Base-by-base conservation (phyloP, 345 rosid genomes). In the Camelina neglecta region DNA sequence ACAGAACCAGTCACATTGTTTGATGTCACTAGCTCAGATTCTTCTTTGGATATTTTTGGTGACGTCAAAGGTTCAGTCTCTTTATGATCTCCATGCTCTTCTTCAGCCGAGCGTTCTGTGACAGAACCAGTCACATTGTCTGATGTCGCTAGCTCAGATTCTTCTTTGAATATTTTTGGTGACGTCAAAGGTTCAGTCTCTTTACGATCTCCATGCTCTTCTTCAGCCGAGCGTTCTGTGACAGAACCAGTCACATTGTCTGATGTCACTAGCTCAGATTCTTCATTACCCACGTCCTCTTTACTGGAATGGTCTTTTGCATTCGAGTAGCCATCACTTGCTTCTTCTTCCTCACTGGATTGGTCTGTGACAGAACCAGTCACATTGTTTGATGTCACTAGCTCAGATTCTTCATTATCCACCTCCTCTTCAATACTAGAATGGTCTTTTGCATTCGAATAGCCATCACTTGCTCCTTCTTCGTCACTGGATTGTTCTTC, bases 401-500 rank as follows among this genome's bases (percentile, higher is more conserved):
- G 63, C 18, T 72, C 35, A 16, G 78, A 60, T 11, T 54, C 77
- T 60, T 4, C 53, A 29, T 29, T 29, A 12, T 59, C 20, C 15
- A 11, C 65, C 23, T 67, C 70, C 47, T 78, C 81, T 67, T 35
- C 70, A 44, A 53, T 39, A 67, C 70, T 67, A 6, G 77, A 60
- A 72, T 78, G 73, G 11, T 64, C 64, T 49, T 51, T 58, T 4
- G 77, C 77, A 59, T n/a, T 73, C 11, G 76, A 36, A 41, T 65
- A 63, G 24, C 31, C 62, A 38, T 57, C 39, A 20, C 75, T 77
- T 64, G 53, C 51, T 50, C 60, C 77, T 20, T 72, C 73, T 50
- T 65, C 81, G 41, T 51, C 74, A 33, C 72, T 71, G 21, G 76
- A 71, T 65, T 71, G 72, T 49, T 65, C 63, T 64, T 64, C 36